phyloP scores from a whole-genome alignment of 495 filamentous ascomycete species.

The Penicillium odoratum region DNA sequence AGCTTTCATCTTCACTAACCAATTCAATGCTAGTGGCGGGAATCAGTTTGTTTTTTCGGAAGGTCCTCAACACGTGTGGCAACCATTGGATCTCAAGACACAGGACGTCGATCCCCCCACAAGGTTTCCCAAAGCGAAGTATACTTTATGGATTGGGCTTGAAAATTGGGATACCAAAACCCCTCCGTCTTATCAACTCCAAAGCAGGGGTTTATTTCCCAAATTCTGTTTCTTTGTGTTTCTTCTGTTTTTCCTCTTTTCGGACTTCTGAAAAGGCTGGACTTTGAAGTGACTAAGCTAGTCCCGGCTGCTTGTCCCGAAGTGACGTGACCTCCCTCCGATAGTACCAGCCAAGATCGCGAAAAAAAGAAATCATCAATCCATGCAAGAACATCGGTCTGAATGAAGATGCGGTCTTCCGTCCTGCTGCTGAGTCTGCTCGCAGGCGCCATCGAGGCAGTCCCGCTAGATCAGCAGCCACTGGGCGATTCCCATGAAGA shows the following conservation, averaged over 20 bases:
- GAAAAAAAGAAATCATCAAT: constrained; percentile 4
- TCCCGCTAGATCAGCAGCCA: constrained; percentile 23
- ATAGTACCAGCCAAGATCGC: constrained; percentile 5
- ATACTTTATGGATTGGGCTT: not conserved
- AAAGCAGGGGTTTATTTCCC: not conserved
- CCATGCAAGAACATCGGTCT: constrained; percentile 6
- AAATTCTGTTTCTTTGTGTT: not conserved
- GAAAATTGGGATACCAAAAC: not conserved
- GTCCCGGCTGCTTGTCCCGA: constrained; percentile 6
- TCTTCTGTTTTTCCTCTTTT: not conserved
- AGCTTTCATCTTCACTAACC: not conserved
- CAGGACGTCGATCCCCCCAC: not conserved
- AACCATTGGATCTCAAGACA: constrained; percentile 1
- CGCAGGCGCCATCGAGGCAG: constrained; percentile 14
- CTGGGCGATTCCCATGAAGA: constrained; percentile 12
- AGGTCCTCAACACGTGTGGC: constrained; percentile 6
- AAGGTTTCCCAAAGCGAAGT: not conserved
- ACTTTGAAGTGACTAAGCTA: constrained; percentile 3
- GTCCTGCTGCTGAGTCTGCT: constrained; percentile 22
- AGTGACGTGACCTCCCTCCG: constrained; percentile 6
- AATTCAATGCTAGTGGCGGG: not conserved
- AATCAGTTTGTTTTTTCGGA: not conserved
- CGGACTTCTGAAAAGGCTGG: not conserved
- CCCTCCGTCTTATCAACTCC: not conserved
- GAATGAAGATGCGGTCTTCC: constrained; percentile 18